Base-by-base conservation (phyloP, 164 flowering plant species). In the Berberis thunbergii region DNA sequence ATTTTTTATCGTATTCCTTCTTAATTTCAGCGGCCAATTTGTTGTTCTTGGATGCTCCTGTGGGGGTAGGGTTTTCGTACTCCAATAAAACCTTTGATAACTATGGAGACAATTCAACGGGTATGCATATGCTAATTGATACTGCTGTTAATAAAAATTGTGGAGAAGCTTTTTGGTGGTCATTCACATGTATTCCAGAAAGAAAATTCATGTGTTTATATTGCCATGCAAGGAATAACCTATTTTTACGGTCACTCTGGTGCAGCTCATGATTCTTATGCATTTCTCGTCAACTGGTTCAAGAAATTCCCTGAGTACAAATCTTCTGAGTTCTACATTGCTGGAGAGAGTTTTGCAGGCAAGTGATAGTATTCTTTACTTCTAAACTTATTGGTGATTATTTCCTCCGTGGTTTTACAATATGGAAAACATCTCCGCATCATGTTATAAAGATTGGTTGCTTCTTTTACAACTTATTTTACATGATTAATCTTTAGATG, bases 311-410 rank as follows among this genome's bases (percentile, higher is more conserved):
- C 96, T 4, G 84, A 86, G 42, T 91, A 52, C 76, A 86, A 78
- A 68, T 77, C 81, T 12, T 85, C 77, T 63, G 88, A 89, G 3
- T 87, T 89, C 67, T 89, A 77, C 78, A 80, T 91, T 41, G 43
- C 95, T 42, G 98, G 98, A 6, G 98, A 91, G 70, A 89, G 98
- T 74, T 87, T 89, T 54, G 96, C 85, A 76, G 96, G 96, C 84
- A 78, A 49, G 56, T 49, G 13, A 41, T 11, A 7, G 41, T 62
- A 3, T 61, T 61, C 11, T 4, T 61, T 38, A 59, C 26, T 6
- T 48, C 49, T 11, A 48, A 3, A 10, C 45, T 46, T 4, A 49
- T 46, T 26, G 38, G 40, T 45, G 41, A 8, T 2, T 60, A 41
- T 60, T 60, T 60, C 8, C 26, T 26, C 26, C 26, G 26, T 26